Evolutionary conservation across 140 eudicot genomes (phyloP).

Genomic region (Stevia rebaudiana): DNA sequence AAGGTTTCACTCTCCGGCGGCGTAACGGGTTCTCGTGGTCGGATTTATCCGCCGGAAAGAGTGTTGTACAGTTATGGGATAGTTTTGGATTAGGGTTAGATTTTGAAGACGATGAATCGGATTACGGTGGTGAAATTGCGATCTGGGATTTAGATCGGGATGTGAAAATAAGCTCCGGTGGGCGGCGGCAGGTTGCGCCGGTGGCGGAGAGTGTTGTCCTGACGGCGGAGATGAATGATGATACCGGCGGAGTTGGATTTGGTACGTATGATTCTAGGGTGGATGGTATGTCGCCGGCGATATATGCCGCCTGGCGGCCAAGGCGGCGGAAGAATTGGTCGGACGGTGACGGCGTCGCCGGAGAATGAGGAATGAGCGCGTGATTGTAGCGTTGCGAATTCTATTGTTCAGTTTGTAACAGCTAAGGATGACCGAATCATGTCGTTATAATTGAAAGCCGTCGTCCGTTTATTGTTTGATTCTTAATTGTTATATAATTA

Average conservation of each 20-base stretch:
- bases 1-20: conserved; percentile 40
- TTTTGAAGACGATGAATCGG: conserved; percentile 40
- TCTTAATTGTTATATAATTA: conserved; percentile 12
- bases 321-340: conserved; percentile 25
- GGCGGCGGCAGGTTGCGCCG: conserved; percentile 31
- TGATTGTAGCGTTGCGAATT: not conserved
- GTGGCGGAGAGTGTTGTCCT: conserved; percentile 32
- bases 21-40: conserved; percentile 43
- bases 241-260: conserved; percentile 30
- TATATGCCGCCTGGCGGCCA: conserved; percentile 53
- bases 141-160: conserved; percentile 38
- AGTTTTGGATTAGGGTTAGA: conserved; percentile 51
- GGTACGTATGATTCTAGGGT: conserved; percentile 48
- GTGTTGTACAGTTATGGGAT: conserved; percentile 85
- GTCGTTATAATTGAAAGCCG: conserved; percentile 11
- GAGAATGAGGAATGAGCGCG: conserved; percentile 33
- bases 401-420: conserved; percentile 4
- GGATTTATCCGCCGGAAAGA: conserved; percentile 55
- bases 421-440: conserved; percentile 16
- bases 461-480: conserved; percentile 14
- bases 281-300: conserved; percentile 31
- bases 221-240: conserved; percentile 32
- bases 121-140: conserved; percentile 29
- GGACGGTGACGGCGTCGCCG: conserved; percentile 27
- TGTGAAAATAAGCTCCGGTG: conserved; percentile 24